Base-by-base conservation (phyloP, 2,329 filamentous ascomycete genomes). In the Botryotinia globosa region DNA sequence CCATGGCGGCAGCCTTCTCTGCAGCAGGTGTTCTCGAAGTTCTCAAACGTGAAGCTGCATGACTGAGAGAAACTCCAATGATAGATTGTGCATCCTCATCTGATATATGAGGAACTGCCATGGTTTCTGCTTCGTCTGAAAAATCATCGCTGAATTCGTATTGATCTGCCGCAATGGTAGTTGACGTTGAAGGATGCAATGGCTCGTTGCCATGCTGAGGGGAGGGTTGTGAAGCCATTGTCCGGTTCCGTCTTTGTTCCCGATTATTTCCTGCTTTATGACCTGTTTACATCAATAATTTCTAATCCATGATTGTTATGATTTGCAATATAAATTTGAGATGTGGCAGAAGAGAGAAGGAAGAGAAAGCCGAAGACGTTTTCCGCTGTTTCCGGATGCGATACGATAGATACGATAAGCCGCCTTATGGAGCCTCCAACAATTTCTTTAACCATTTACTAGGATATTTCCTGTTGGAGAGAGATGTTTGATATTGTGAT, bases 61-160 rank as follows among this genome's bases (percentile, higher is more conserved):
- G 83, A 78, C 87, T 90, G 75, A 91, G 85, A 37, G 87, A 84
- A 3, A 87, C 87, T 78, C 88, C 88, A 67, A 91, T 84, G 63
- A 90, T 84, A 12, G 87, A 88, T 75, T 88, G 87, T 7, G 86
- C 88, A 75, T 87, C 87, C 77, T 89, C 87, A 72, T 86, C 77
- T 22, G 78, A 74, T 39, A 78, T 73, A 70, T 76, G 69, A 56
- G 73, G 73, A 42, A 74, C 64, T 20, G 74, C 61, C 72, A 78
- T 77, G 54, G 73, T 75, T 54, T 78, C 78, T 39, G 63, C 51
- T 16, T 77, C 76, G 61, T 77, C 75, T 22, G 72, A 73, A 8
- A 72, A 32, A n/a, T 76, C 74, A 56, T 72, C 71, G 51, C 72
- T 63, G 20, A 66, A 62, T 68, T 76, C 72, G 48, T 64, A 25